These are phyloP conservation scores for Trichoderma sp. DNA, from an alignment of 2,329 filamentous ascomycete species.

Conservation along the genomic window DNA sequence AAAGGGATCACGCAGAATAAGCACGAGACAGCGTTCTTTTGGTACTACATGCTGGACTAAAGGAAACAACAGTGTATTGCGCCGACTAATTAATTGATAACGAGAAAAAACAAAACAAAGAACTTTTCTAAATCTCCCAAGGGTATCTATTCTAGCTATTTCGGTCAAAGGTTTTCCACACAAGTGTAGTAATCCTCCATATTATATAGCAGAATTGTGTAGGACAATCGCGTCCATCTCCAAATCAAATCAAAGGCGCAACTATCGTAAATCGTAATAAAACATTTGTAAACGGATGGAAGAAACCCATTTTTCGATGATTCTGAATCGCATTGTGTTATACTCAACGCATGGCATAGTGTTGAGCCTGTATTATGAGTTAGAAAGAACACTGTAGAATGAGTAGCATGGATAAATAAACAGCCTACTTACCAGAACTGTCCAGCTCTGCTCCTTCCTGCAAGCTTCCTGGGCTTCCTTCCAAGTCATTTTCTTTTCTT, in stretches of 20 bases:
- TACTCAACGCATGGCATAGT: neutral
- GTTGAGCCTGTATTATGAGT: neutral
- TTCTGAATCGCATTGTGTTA: no score
- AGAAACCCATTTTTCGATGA: neutral
- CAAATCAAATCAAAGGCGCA: neutral
- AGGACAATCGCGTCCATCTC: neutral
- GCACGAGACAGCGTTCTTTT: slow-evolving; percentile 24
- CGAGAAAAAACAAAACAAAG: neutral
- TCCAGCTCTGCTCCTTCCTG: neutral
- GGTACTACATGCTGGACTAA: slow-evolving; percentile 20
- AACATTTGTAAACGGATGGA: neutral
- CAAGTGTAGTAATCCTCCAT: neutral
- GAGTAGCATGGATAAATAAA: neutral
- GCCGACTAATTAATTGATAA: no score
- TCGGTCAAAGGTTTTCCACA: neutral
- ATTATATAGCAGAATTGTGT: neutral
- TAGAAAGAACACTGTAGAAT: neutral
- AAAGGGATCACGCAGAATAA: slow-evolving; percentile 16
- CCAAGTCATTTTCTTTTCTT: slow-evolving; percentile 16
- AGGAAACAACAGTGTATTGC: neutral
- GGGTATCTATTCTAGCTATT: slow-evolving; percentile 8
- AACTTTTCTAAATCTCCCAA: neutral
- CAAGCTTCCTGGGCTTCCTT: neutral
- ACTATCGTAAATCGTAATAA: neutral
- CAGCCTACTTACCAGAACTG: neutral